Evolutionary conservation across 2,329 filamentous ascomycete species (phyloP).

Genomic region (Laburnicola sp.): DNA sequence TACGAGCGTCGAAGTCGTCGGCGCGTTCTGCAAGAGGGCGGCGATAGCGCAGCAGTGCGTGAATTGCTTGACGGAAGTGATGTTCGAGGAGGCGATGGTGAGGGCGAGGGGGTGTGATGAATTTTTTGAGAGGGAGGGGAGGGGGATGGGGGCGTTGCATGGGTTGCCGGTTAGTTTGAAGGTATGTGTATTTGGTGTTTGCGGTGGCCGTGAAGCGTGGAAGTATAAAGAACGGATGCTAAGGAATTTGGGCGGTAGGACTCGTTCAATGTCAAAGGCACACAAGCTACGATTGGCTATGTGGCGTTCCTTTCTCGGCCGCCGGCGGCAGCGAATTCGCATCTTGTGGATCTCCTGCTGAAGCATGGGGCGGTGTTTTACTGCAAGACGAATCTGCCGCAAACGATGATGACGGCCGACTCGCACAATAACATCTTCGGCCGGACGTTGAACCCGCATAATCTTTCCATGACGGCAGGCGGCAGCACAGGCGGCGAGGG

Average conservation of each 20-base stretch:
- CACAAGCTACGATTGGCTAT: slow-evolving; percentile 63
- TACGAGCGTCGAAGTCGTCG: slow-evolving; percentile 50
- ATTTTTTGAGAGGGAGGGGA: slow-evolving; percentile 42
- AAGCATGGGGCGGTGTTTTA: slow-evolving; percentile 55
- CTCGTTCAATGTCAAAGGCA: slow-evolving; percentile 62
- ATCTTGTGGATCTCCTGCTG: slow-evolving; percentile 44
- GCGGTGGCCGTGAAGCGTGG: not conserved
- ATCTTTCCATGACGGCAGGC: slow-evolving; percentile 62
- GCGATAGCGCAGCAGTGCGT: slow-evolving; percentile 63
- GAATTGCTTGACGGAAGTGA: slow-evolving; percentile 50
- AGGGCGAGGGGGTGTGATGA: slow-evolving; percentile 46
- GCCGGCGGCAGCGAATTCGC: slow-evolving; percentile 37
- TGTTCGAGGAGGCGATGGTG: slow-evolving; percentile 48
- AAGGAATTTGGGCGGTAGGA: slow-evolving; percentile 44
- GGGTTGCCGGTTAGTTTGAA: slow-evolving; percentile 61
- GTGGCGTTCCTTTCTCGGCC: slow-evolving; percentile 47
- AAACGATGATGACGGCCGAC: slow-evolving; percentile 55
- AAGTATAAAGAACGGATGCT: not conserved
- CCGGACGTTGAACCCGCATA: slow-evolving; percentile 65
- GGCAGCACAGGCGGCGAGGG: slow-evolving; percentile 69
- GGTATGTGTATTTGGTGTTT: slow-evolving; percentile 14
- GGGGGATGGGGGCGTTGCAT: slow-evolving; percentile 55
- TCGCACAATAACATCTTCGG: slow-evolving; percentile 65
- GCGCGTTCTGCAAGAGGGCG: slow-evolving; percentile 58
- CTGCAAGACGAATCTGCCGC: slow-evolving; percentile 58